These are phyloP conservation scores for Lathyrus sativus DNA, from an alignment of 306 rosid genomes.

Conservation along the genomic window DNA sequence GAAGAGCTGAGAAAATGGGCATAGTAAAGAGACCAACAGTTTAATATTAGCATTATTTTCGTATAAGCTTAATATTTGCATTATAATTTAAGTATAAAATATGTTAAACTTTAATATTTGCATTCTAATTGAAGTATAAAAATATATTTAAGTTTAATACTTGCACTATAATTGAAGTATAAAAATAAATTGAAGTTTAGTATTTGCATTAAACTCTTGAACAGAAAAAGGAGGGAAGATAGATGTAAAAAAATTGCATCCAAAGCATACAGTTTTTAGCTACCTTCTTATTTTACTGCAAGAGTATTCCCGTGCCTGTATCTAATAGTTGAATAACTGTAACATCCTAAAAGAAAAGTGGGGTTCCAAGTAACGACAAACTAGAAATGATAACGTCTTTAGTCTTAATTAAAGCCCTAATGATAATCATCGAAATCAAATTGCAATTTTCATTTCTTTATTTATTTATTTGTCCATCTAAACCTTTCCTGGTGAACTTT, in stretches of 20 bases:
- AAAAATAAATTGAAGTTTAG: too few relatives aligned
- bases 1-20: not conserved
- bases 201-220: not conserved
- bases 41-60: not conserved
- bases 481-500: conserved; percentile 14
- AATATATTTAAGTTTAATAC: too few relatives aligned
- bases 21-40: not conserved
- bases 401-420: not conserved
- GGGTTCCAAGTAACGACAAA: conserved; percentile 9
- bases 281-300: conserved; percentile 24
- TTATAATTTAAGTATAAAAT: not conserved
- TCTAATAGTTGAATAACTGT: conserved; percentile 10
- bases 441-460: conserved; percentile 18
- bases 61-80: not conserved
- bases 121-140: too few relatives aligned
- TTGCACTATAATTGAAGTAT: too few relatives aligned
- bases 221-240: conserved; percentile 21
- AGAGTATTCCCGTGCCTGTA: not conserved
- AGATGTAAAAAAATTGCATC: conserved; percentile 20
- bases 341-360: not conserved
- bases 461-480: conserved; percentile 10
- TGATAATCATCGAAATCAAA: conserved; percentile 19
- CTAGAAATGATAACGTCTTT: not conserved
- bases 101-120: not conserved
- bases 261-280: conserved; percentile 1